A percentile compares a stretch with the other conserved stretches of the same genome.
phyloP scores from a whole-genome alignment of 2,329 filamentous ascomycete genomes.

The Acrodontium crateriforme region DNA sequence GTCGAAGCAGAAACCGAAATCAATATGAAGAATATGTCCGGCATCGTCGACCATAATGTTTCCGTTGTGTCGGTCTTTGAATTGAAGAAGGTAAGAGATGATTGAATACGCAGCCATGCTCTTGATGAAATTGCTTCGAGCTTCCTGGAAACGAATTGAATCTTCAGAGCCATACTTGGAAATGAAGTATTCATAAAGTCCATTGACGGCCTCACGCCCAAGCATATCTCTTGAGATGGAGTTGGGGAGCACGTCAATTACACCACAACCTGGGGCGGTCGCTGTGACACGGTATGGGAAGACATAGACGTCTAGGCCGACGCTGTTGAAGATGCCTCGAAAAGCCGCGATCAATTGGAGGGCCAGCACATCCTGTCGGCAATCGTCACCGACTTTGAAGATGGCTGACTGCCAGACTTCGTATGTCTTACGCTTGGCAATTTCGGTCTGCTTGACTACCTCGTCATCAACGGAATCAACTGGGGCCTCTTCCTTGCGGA shows the following conservation, averaged over 20 bases:
- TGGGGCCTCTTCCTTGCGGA: conserved; percentile 63
- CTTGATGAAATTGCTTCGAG: conserved; percentile 95
- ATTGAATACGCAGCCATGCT: conserved; percentile 98
- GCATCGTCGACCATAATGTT: conserved; percentile 99
- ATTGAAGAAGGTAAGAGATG: conserved; percentile 90
- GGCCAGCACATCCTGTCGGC: conserved; percentile 88
- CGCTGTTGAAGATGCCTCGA: conserved; percentile 87
- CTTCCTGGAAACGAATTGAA: conserved; percentile 85
- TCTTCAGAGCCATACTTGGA: conserved; percentile 96
- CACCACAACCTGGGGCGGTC: conserved; percentile 90
- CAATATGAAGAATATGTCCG: conserved; percentile 94
- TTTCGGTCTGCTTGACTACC: conserved; percentile 18
- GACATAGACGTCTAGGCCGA: conserved; percentile 91
- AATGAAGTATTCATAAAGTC: conserved; percentile 95
- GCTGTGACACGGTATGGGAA: conserved; percentile 96
- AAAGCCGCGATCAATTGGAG: conserved; percentile 97
- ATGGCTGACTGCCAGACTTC: conserved; percentile 99
- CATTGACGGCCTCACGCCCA: conserved; percentile 92
- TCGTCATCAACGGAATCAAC: conserved; percentile 25
- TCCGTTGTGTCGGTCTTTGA: conserved; percentile 98
- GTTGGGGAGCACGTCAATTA: conserved; percentile 95
- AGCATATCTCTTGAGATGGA: conserved; percentile 98
- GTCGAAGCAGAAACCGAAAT: conserved; percentile 99
- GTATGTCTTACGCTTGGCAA: conserved; percentile 38
- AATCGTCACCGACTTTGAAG: conserved; percentile 99